Evolutionary conservation across 2,329 filamentous ascomycete genomes (phyloP).

Genomic region (Colletotrichum sp.): DNA sequence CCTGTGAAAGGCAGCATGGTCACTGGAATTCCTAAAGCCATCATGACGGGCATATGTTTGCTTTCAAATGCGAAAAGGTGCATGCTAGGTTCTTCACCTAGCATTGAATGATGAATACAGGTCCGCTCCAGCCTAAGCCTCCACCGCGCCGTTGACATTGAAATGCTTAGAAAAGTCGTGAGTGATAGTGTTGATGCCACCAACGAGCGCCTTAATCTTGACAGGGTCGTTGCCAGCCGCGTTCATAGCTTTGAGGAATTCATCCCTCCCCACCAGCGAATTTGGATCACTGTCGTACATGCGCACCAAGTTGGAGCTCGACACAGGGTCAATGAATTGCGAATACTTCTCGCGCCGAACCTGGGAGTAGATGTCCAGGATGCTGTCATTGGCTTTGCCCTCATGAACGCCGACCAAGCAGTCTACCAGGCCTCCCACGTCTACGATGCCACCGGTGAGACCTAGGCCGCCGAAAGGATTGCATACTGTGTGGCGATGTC

Average conservation of each 20-base stretch:
- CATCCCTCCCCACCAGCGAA: neutral
- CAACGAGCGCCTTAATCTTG: neutral
- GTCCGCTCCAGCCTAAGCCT: neutral
- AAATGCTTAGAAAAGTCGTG: neutral
- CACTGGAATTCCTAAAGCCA: neutral
- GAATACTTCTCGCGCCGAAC: neutral
- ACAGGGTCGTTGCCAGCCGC: neutral
- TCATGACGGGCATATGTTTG: neutral
- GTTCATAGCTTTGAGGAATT: neutral
- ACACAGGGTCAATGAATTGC: neutral
- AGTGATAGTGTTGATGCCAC: neutral
- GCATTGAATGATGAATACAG: neutral
- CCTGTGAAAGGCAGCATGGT: neutral
- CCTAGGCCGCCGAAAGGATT: neutral
- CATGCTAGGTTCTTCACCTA: neutral
- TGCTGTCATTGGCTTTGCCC: neutral
- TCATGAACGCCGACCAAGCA: neutral
- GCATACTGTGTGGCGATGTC: neutral
- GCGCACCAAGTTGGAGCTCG: neutral
- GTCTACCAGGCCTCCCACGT: neutral
- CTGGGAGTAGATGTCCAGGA: neutral
- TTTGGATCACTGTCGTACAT: neutral
- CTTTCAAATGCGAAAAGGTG: neutral
- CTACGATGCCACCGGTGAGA: neutral
- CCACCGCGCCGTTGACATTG: neutral